phyloP scores from a whole-genome alignment of 2,329 filamentous ascomycete genomes.

The Penicillium crustosum region DNA sequence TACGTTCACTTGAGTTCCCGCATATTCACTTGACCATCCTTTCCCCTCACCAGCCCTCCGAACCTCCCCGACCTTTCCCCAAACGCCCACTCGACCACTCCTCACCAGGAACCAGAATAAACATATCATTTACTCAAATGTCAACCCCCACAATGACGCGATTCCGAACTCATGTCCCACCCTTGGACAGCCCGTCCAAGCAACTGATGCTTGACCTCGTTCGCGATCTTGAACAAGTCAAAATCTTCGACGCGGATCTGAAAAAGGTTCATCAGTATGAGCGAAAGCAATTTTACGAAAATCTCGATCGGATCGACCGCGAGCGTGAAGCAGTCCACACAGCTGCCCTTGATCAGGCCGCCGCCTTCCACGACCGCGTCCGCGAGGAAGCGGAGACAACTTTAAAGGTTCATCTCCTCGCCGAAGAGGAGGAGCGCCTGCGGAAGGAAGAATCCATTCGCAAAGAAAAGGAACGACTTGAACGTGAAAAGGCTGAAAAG shows the following conservation, averaged over 20 bases:
- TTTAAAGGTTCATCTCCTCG: constrained; percentile 48
- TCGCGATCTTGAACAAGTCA: constrained; percentile 43
- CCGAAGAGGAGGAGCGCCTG: constrained; percentile 40
- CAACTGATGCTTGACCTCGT: constrained; percentile 44
- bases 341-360: constrained; percentile 65
- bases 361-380: constrained; percentile 66
- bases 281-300: constrained; percentile 52
- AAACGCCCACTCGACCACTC: not conserved
- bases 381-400: constrained; percentile 56
- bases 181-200: constrained; percentile 41
- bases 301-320: constrained; percentile 61
- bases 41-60: not conserved
- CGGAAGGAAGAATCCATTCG: constrained; percentile 40
- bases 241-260: constrained; percentile 44
- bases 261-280: constrained; percentile 47
- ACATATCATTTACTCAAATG: not conserved
- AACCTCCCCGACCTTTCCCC: not conserved
- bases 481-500: constrained; percentile 36
- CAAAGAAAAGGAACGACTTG: constrained; percentile 35
- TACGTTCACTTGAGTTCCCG: not conserved
- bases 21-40: not conserved
- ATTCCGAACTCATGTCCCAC: constrained; percentile 28
- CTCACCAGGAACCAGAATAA: not conserved
- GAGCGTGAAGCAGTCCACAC: constrained; percentile 64
- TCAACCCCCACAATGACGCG: constrained; percentile 28